These are phyloP conservation scores for Angomonas deanei DNA, from an alignment of 208 protist genomes.

Conservation along the genomic window DNA sequence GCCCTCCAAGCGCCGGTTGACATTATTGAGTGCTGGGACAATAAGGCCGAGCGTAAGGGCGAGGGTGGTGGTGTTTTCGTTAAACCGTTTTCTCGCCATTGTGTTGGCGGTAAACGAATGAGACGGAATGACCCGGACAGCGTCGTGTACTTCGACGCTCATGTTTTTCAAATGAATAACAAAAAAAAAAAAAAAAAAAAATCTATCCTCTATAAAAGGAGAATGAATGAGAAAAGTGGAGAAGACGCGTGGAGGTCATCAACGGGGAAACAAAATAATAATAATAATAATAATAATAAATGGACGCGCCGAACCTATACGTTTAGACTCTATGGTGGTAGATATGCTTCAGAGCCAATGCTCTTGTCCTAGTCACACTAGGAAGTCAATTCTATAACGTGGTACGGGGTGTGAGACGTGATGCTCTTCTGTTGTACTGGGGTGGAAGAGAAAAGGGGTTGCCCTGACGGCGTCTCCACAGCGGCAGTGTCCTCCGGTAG, in stretches of 20 bases:
- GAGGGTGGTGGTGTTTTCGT: conserved; percentile 54
- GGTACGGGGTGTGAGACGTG: too few relatives aligned
- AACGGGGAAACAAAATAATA: too few relatives aligned
- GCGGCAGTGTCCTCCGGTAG: conserved; percentile 13
- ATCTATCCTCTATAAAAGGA: neutral
- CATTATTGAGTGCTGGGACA: conserved; percentile 42
- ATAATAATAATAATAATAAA: too few relatives aligned
- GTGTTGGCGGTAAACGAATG: conserved; percentile 47
- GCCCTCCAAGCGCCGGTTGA: conserved; percentile 51
- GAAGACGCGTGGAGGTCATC: neutral
- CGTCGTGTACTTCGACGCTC: neutral
- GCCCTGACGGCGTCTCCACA: too few relatives aligned
- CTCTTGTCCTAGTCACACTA: too few relatives aligned
- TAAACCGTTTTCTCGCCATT: conserved; percentile 43
- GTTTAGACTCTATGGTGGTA: too few relatives aligned
- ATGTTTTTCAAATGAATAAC: neutral
- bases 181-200: neutral
- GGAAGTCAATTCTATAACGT: too few relatives aligned
- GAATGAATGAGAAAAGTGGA: neutral
- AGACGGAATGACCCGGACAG: conserved; percentile 10
- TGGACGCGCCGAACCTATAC: too few relatives aligned
- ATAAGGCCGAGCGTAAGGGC: conserved; percentile 47
- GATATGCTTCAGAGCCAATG: too few relatives aligned
- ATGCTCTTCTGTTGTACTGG: too few relatives aligned
- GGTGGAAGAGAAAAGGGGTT: too few relatives aligned